Base-by-base conservation (phyloP, 352 stramenopile species). In the Pythium phragmitis region DNA sequence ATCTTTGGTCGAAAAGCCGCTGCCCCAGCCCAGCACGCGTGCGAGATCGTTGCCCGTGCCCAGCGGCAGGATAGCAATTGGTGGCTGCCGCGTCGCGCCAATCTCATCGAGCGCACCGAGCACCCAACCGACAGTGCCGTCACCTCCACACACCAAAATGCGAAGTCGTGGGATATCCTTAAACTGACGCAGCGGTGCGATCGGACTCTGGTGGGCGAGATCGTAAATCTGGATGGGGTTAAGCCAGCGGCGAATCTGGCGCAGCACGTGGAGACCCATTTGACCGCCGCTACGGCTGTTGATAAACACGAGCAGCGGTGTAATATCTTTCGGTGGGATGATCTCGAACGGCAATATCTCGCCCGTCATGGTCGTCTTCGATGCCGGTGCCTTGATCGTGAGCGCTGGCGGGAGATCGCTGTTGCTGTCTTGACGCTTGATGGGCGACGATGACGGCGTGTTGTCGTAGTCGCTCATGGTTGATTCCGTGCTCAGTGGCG, bases 171-270 rank as follows among this genome's bases (percentile, higher is more conserved):
- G 85, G 2, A 98, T 75, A 28, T 87, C 72, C n/a, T 84, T 80
- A 79, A 98, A 98, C 39, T 89, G 91, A 52, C 90, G 73, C 39
- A 99, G 72, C 7, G 97, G 77, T 33, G 89, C 85, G 39, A 97
- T 78, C n/a, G 96, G 96, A 45, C 88, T 89, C 66, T 97, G 91
- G 57, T 97, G 77, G 9, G 89, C 92, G 14, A 99, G 73, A 58
- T 99, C 96, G 72, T 96, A 97, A 14, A 99, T 76, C 78, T 99
- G 96, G 54, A 99, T 85, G 13, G 96, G 95, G 73, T 99, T 98
- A 5, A 99, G 76, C 69, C 97, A 87, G 17, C 87, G 82, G 17
- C 92, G 83, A 57, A 98, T 83, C 74, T 98, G 92, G 7, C 88
- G 85, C 36, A 98, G 85, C 19, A 99, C 76, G 37, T 98, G 77